Evolutionary conservation across 352 stramenopile species (phyloP).

Genomic region (Phytophthora cactorum): DNA sequence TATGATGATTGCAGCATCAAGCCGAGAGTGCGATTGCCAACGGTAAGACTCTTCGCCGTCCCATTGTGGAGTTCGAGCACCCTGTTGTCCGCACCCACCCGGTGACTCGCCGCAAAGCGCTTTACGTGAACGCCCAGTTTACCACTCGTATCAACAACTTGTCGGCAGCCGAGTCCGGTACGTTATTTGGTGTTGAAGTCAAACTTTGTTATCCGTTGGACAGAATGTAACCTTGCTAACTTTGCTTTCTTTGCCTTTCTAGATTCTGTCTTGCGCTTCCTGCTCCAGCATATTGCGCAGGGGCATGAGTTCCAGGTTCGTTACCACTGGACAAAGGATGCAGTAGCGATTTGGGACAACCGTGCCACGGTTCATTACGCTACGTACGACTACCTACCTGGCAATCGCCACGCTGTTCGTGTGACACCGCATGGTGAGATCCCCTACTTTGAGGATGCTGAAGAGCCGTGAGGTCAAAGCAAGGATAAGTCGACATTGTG

Average conservation of each 20-base stretch:
- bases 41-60: background rate
- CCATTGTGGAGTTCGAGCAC: background rate
- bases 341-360: background rate
- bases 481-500: too few relatives aligned
- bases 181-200: background rate
- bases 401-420: background rate
- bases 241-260: background rate
- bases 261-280: background rate
- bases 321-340: background rate
- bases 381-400: background rate
- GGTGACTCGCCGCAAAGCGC: background rate
- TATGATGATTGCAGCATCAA: background rate
- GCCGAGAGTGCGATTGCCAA: background rate
- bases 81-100: background rate
- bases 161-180: background rate
- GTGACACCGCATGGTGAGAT: background rate
- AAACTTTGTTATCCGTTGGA: background rate
- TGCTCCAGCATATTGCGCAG: conserved; percentile 14
- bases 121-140: background rate
- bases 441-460: background rate
- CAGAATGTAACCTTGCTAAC: background rate
- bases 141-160: background rate
- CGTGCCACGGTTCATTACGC: background rate
- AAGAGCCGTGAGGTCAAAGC: background rate
- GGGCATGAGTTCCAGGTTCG: background rate